Base-by-base conservation (phyloP, 2,329 filamentous ascomycete genomes). In the Periconia sp. region DNA sequence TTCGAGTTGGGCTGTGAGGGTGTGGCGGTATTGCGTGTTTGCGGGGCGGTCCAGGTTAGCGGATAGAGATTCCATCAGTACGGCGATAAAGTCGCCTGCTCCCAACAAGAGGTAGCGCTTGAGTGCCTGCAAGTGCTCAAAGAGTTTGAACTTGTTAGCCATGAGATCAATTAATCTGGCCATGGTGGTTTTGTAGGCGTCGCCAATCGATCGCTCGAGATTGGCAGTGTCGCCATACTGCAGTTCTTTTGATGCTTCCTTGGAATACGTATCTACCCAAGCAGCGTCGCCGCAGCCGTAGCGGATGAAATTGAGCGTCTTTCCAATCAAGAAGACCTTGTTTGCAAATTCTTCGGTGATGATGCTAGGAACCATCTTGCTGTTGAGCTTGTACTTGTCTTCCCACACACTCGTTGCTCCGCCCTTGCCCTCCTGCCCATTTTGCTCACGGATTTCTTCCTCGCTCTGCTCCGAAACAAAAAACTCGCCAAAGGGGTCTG, bases 171-270 rank as follows among this genome's bases (percentile, higher is more conserved):
- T 95, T 27, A 97, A 81, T 14, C 93, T 89, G 52, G 91, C 91
- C 93, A 99, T 99, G 6, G 95, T 97, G 0, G 91, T 94, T 74
- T 96, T 96, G 78, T 99, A 96, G 1, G 95, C 94, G 64, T 97
- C 91, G 63, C 97, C 94, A 63, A 99, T 99, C 75, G 91, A 97
- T 1, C 86, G 85, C 71, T 96, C 92, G 0, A 99, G 82, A 1
- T 89, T 95, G 0, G 91, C 91, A 8, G 92, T 97, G 73, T 97
- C 93, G 47, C 92, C 92, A 69, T 99, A 97, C 46, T 86, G 85
- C 33, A 99, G 81, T 74, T 96, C 91, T 74, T 94, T 95, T 10
- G 92, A 96, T 1, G 92, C 90, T 47, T 87, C 88, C 70, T 95
- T 96, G 27, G 92, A 96, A 75, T 99, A 97, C 31, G 87, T 87